Conservation (phyloP, 768 basidiomycete genomes). For the Mycena sanguinolenta region DNA sequence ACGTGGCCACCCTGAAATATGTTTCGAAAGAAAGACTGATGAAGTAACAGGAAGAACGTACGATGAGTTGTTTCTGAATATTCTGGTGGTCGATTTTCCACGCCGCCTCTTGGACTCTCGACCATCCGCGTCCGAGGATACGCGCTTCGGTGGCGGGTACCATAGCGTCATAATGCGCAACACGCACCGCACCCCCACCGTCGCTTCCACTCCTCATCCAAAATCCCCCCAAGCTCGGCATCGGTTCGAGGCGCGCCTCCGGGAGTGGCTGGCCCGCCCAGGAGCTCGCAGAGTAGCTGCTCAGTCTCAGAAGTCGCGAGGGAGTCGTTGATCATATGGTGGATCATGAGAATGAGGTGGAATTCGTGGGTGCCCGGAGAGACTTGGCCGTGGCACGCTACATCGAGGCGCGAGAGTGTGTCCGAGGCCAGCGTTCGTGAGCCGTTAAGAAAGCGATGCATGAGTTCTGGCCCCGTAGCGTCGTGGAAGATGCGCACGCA, state of each 20-base stretch:
- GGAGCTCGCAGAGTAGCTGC: conserved; percentile 65
- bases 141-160: conserved; percentile 16
- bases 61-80: no score
- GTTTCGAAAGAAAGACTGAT: neutral
- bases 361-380: conserved; percentile 44
- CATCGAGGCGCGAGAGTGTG: conserved; percentile 59
- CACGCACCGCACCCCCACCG: no score
- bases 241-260: conserved; percentile 18
- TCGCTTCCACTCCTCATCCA: conserved; percentile 25
- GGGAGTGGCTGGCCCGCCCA: conserved; percentile 43
- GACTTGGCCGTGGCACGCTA: conserved; percentile 36
- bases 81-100: conserved; percentile 37
- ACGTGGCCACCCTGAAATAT: conserved; percentile 22
- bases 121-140: neutral
- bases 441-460: conserved; percentile 67
- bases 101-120: no score
- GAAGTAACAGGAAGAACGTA: neutral
- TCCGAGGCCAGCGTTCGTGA: conserved; percentile 62
- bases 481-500: conserved; percentile 7
- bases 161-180: conserved; percentile 7
- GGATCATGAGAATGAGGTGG: conserved; percentile 63
- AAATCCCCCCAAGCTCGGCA: conserved; percentile 9
- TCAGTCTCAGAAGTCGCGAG: conserved; percentile 67
- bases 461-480: conserved; percentile 47
- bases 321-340: conserved; percentile 73